Conservation (phyloP, 2,329 filamentous ascomycete genomes). For the Hypoxylon sp. region DNA sequence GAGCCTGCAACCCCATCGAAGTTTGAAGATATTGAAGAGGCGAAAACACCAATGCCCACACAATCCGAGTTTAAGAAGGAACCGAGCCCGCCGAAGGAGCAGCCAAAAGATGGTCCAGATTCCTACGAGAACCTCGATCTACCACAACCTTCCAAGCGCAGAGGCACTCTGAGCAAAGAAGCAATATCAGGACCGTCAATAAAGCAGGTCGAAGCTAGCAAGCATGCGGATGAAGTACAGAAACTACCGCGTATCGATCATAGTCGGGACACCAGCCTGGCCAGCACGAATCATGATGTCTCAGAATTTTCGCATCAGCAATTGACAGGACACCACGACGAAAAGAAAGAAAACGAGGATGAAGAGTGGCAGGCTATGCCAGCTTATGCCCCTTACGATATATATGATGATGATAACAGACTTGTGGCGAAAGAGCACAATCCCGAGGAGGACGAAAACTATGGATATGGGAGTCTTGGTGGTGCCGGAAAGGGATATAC, state of each 20-base stretch:
- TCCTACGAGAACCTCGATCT: slow-evolving; percentile 17
- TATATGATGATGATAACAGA: slow-evolving; percentile 93
- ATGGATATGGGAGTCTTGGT: slow-evolving; percentile 79
- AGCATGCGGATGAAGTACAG: slow-evolving; percentile 40
- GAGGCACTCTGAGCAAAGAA: slow-evolving; percentile 31
- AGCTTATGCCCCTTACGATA: slow-evolving; percentile 88
- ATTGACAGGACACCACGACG: slow-evolving; percentile 65
- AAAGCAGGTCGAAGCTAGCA: slow-evolving; percentile 43
- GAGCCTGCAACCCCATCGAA: slow-evolving; percentile 11
- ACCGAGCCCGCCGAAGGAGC: slow-evolving; percentile 6
- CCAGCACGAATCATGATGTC: slow-evolving; percentile 50
- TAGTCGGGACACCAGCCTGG: slow-evolving; percentile 52
- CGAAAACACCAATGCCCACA: slow-evolving; percentile 39
- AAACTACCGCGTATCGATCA: slow-evolving; percentile 41
- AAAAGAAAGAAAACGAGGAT: slow-evolving; percentile 67
- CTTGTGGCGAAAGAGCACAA: slow-evolving; percentile 83
- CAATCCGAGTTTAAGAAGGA: slow-evolving; percentile 27
- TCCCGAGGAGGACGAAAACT: slow-evolving; percentile 71
- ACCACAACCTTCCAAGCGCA: slow-evolving; percentile 30
- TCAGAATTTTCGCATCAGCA: slow-evolving; percentile 96
- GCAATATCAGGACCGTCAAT: slow-evolving; percentile 46
- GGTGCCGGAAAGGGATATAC: slow-evolving; percentile 96
- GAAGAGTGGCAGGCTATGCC: slow-evolving; percentile 93
- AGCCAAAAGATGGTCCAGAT: slow-evolving; percentile 12
- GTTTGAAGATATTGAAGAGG: slow-evolving; percentile 31